Conservation (phyloP, 2,329 filamentous ascomycete genomes). For the Xenoacremonium recifei region DNA sequence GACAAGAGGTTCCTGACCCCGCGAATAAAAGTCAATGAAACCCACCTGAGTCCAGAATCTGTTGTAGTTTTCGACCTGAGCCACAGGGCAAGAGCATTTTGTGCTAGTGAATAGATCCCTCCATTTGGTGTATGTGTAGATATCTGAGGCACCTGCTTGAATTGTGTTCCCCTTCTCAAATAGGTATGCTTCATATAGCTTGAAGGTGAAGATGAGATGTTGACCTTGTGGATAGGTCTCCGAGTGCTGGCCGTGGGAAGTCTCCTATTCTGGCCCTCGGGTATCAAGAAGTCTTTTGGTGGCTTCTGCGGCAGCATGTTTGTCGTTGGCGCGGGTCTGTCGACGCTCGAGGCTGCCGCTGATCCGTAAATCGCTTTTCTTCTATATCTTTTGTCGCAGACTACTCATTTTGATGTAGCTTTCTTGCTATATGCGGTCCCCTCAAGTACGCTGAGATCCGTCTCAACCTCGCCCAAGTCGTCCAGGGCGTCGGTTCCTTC, state of each 20-base stretch:
- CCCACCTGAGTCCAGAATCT: too few relatives aligned
- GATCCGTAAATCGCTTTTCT: conserved; percentile 1
- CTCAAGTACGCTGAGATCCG: conserved; percentile 57
- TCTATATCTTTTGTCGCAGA: too few relatives aligned
- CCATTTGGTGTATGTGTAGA: too few relatives aligned
- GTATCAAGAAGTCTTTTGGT: conserved; percentile 53
- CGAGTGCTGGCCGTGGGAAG: conserved; percentile 55
- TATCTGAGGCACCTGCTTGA: too few relatives aligned
- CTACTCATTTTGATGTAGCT: conserved; percentile 1
- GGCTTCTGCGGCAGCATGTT: conserved; percentile 61
- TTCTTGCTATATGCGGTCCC: conserved; percentile 48
- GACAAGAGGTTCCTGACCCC: too few relatives aligned
- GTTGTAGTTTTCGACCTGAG: too few relatives aligned
- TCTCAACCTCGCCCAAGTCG: conserved; percentile 57
- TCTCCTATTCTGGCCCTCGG: conserved; percentile 58
- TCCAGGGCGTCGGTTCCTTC: conserved; percentile 58
- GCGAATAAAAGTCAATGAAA: too few relatives aligned
- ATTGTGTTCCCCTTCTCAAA: too few relatives aligned
- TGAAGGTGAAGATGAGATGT: too few relatives aligned
- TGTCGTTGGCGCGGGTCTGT: conserved; percentile 35
- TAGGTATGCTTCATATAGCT: too few relatives aligned
- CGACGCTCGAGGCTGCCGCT: conserved; percentile 57
- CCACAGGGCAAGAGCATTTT: too few relatives aligned
- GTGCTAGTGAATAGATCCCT: too few relatives aligned
- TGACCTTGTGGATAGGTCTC: conserved; percentile 48